These are phyloP conservation scores for Cinchona pubescens DNA, from an alignment of 257 asterid genomes.

Conservation along the genomic window DNA sequence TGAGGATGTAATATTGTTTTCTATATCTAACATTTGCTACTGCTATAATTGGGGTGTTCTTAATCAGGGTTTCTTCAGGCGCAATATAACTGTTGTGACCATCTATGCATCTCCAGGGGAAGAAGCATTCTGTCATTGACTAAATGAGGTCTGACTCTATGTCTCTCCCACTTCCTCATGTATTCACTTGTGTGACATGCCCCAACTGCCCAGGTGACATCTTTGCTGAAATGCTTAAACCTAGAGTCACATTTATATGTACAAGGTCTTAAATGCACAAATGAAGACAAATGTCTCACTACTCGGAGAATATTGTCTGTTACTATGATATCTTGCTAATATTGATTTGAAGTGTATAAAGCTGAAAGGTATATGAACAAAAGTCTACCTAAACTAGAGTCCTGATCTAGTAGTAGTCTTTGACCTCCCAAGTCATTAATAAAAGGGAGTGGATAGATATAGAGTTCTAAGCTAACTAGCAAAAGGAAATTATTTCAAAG, in stretches of 20 bases:
- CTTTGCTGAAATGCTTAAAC: background rate
- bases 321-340: background rate
- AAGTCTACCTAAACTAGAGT: background rate
- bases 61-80: constrained; percentile 90
- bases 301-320: background rate
- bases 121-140: constrained; percentile 92
- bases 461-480: background rate
- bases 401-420: background rate
- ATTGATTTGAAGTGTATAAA: background rate
- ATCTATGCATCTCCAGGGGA: constrained; percentile 96
- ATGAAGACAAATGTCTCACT: background rate
- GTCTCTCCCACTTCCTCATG: background rate
- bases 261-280: background rate
- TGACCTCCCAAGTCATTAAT: background rate
- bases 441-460: background rate
- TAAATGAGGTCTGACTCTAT: constrained; percentile 70
- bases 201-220: no score
- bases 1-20: background rate
- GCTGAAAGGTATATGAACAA: background rate
- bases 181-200: background rate
- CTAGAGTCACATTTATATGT: background rate
- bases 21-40: background rate
- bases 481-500: background rate
- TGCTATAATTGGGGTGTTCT: constrained; percentile 22
- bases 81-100: constrained; percentile 89